Base-by-base conservation (phyloP, 2,329 filamentous ascomycete genomes). In the Dactylellina haptotyla region DNA sequence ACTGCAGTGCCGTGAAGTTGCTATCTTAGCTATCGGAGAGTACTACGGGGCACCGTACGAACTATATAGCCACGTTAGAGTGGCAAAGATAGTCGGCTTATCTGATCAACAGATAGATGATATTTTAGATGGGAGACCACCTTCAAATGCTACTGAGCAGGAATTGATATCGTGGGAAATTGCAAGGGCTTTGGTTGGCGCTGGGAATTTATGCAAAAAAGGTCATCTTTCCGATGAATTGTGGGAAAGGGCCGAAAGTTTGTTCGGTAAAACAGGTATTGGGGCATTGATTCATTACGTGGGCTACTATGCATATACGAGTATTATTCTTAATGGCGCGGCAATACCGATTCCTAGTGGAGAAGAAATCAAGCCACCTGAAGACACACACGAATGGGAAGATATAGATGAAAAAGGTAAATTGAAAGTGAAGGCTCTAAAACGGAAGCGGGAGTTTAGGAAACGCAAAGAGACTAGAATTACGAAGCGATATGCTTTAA, bases 221-320 rank as follows among this genome's bases (percentile, higher is more conserved):
- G 61, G 50, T 4, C 61, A n/a, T 0, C 39, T 65, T 0, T 26
- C 37, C 6, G 37, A 48, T 9, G 39, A 48, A 3, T 26, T 67
- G 6, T 67, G 63, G 63, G 16, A 9, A 2, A 53, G n/a, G 28
- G 63, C 54, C 3, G 63, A 67, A 16, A 37, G 28, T 4, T 3
- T 18, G 0, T 54, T 67, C 32, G 63, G 53, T 8, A 58, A 59
- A 23, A 4, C 23, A 5, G 63, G 53, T 3, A 32, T 54, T 16
- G 63, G 30, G 2, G 54, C 63, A n/a, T 34, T 67, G 1, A 46
- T 59, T 34, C 63, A 67, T 25, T 67, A 45, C 9, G 10, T 45
- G 9, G 53, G 43, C 0, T 59, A 23, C 23, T 67, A 67, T 23
- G 41, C 63, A 1, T 58, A 59, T 16, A 59, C 34, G 5, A 26